Percentiles rank a stretch among this genome's conserved stretches.
phyloP scores from a whole-genome alignment of 1,284 basidiomycete genomes.

The Puccinia coronata region DNA sequence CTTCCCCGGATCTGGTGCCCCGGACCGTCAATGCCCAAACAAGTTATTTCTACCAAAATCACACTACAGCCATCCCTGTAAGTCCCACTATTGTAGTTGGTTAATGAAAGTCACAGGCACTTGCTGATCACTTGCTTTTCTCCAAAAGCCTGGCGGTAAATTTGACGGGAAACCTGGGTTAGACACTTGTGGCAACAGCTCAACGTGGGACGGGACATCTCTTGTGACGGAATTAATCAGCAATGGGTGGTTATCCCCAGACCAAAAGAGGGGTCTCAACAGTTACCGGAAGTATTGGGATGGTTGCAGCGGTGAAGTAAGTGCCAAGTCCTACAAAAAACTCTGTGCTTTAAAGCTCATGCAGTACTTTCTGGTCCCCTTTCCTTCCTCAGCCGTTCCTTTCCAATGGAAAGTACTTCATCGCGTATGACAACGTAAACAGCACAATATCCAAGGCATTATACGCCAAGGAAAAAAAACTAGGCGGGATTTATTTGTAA shows the following conservation, averaged over 20 bases:
- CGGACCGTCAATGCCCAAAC: neutral
- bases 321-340: neutral
- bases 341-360: neutral
- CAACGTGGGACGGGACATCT: slow-evolving; percentile 20
- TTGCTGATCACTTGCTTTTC: too few relatives aligned
- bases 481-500: slow-evolving; percentile 41
- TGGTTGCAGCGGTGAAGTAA: slow-evolving; percentile 36
- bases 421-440: slow-evolving; percentile 38
- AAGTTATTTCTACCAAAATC: slow-evolving; percentile 30
- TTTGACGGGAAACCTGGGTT: slow-evolving; percentile 22
- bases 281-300: slow-evolving; percentile 41
- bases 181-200: slow-evolving; percentile 26
- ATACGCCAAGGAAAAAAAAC: slow-evolving; percentile 20
- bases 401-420: slow-evolving; percentile 43
- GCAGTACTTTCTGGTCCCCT: neutral
- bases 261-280: slow-evolving; percentile 39
- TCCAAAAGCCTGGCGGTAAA: slow-evolving; percentile 33
- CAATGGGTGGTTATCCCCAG: slow-evolving; percentile 26
- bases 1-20: neutral
- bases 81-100: neutral
- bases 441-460: slow-evolving; percentile 25
- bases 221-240: slow-evolving; percentile 25
- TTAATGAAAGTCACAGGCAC: too few relatives aligned
- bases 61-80: slow-evolving; percentile 19
- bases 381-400: slow-evolving; percentile 26